A percentile compares a stretch with the other conserved stretches of the same genome.
Evolutionary conservation across 441 rosid species (phyloP).

Genomic region (Corymbia calophylla): DNA sequence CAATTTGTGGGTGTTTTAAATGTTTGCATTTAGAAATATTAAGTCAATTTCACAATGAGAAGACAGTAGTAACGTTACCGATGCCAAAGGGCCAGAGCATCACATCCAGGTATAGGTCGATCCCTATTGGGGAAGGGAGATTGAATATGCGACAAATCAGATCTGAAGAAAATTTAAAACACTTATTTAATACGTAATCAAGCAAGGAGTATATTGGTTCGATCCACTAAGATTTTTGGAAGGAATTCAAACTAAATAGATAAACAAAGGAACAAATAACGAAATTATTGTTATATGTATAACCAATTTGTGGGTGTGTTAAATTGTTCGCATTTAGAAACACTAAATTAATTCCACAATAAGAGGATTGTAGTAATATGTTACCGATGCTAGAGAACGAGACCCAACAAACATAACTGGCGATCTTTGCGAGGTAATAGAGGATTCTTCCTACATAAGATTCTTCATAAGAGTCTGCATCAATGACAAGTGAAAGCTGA

Average conservation of each 20-base stretch:
- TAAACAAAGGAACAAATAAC: not conserved
- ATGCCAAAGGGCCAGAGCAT: fast-evolving
- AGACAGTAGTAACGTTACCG: not conserved
- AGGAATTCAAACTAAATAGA: too few species aligned
- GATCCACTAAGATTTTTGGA: not conserved
- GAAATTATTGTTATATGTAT: too few species aligned
- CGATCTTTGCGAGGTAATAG: too few species aligned
- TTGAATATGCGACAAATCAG: not conserved
- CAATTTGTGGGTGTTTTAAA: not conserved
- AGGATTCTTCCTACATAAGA: not conserved
- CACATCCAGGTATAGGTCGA: too few species aligned
- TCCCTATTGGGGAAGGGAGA: not conserved
- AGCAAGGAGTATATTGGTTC: not conserved
- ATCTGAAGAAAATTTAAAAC: not conserved
- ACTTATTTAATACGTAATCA: not conserved
- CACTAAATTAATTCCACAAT: too few species aligned
- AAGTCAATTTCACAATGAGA: not conserved
- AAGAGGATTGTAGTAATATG: too few species aligned
- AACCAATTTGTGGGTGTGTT: not conserved
- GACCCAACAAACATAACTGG: too few species aligned
- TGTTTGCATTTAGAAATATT: not conserved
- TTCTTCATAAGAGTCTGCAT: not conserved
- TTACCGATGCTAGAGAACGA: too few species aligned
- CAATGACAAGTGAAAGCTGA: not conserved
- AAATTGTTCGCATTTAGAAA: too few species aligned